Conservation (phyloP, 148 eudicot genomes). For the Diospyros kaki region DNA sequence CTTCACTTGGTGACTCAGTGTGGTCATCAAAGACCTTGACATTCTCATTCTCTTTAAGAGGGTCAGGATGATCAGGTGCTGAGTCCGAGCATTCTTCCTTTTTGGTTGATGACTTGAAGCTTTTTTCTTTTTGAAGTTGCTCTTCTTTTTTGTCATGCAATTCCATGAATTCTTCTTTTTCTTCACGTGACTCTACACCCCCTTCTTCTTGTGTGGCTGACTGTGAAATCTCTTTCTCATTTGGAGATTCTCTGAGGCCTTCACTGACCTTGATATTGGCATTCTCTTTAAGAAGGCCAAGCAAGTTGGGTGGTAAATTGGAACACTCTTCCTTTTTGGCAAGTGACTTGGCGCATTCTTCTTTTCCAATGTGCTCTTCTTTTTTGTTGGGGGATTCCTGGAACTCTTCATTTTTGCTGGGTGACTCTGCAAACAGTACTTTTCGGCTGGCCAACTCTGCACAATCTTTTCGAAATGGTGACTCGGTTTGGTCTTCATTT, state of each 20-base stretch:
- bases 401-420: constrained; percentile 6
- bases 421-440: constrained; percentile 6
- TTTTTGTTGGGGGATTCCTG: background rate
- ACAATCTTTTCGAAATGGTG: background rate
- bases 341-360: too few relatives aligned
- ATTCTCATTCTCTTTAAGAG: too few relatives aligned
- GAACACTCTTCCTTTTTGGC: background rate
- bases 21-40: too few relatives aligned
- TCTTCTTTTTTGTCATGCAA: background rate
- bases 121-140: too few relatives aligned
- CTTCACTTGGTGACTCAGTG: too few relatives aligned
- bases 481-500: constrained; percentile 8
- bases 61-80: too few relatives aligned
- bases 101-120: too few relatives aligned
- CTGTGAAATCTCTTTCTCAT: too few relatives aligned
- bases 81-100: background rate
- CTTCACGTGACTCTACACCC: constrained; percentile 3
- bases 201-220: constrained; percentile 2
- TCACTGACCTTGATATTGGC: too few relatives aligned
- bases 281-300: too few relatives aligned
- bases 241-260: too few relatives aligned
- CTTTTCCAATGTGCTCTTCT: background rate
- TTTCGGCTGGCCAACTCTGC: background rate
- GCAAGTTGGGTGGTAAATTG: background rate
- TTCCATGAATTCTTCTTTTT: constrained; percentile 2